Evolutionary conservation across 2,329 filamentous ascomycete species (phyloP), one percentile per base, ranked within the genome.

Genomic region (Chalaropsis ovoidea): DNA sequence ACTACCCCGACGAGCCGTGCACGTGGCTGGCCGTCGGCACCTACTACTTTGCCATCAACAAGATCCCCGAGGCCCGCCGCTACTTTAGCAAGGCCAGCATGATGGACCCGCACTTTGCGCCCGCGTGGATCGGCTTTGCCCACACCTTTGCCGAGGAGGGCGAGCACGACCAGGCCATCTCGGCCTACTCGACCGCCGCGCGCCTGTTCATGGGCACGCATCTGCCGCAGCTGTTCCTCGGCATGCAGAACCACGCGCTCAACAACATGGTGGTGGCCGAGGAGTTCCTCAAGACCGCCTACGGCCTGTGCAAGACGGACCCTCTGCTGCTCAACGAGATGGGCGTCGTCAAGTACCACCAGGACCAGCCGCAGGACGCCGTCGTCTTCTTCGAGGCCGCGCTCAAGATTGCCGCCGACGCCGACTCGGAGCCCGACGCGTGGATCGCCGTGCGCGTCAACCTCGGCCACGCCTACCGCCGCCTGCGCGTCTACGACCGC

Each of bases 31-130:
- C 94, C 0, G 93, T 99, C 11, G 94, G 91, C 11, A 87, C 92
- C 39, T 99, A 97, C 78, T 99, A 99, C 75, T 86, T 97, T 69
- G 81, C 87, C 17, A 96, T 92, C 64, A 84, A 86, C 70, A 92
- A 91, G 72, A 90, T 99, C 67, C 88, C 94, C 2, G 94, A 99
- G 76, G 92, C 95, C 10, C 86, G 94, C 11, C 86, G 93, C 47
- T 99, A 94, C 78, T 99, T 99, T 75, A 95, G 90, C 72, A 99
- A 99, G 76, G 89, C 95, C 3, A 95, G 90, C 69, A 88, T 97
- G 79, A 93, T 99, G 86, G 92, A 99, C 72, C 89, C 93, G 6
- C 93, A 97, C 76, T 99, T 96, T 71, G 93, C 93, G 0, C 90
- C 94, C 0, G 94, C 94, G 2, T 99, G 94, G 94, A 97, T 99